These are phyloP conservation scores for Creolimax fragrantissima DNA, from an alignment of 78 protist species.

Conservation along the genomic window DNA sequence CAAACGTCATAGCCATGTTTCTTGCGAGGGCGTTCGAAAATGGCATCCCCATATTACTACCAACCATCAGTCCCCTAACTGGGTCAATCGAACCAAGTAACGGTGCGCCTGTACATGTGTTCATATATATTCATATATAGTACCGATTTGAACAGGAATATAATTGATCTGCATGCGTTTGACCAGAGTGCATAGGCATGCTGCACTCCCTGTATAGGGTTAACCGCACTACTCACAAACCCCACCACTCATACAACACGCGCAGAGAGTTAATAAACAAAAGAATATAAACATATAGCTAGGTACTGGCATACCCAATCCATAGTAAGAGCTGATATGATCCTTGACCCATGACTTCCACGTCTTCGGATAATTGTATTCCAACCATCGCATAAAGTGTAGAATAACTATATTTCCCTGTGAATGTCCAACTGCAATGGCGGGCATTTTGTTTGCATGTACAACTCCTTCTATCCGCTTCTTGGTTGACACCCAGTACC, in stretches of 20 bases:
- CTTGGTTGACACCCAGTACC: neutral
- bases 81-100: neutral
- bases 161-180: too few species aligned
- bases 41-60: neutral
- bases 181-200: too few species aligned
- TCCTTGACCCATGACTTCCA: neutral
- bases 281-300: too few species aligned
- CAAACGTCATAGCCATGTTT: neutral
- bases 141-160: neutral
- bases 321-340: neutral
- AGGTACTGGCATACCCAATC: too few species aligned
- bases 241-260: too few species aligned
- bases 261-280: too few species aligned
- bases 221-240: neutral
- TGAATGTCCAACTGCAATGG: neutral
- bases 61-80: neutral
- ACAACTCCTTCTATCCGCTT: neutral
- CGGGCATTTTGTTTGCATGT: neutral
- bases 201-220: neutral
- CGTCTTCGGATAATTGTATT: neutral
- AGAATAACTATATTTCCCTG: neutral
- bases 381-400: slow-evolving; percentile 1
- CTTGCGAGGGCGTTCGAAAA: neutral
- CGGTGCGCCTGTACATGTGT: neutral
- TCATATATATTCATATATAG: too few species aligned